phyloP scores from a whole-genome alignment of 2,329 filamentous ascomycete species.

The Geosmithia putterillii region DNA sequence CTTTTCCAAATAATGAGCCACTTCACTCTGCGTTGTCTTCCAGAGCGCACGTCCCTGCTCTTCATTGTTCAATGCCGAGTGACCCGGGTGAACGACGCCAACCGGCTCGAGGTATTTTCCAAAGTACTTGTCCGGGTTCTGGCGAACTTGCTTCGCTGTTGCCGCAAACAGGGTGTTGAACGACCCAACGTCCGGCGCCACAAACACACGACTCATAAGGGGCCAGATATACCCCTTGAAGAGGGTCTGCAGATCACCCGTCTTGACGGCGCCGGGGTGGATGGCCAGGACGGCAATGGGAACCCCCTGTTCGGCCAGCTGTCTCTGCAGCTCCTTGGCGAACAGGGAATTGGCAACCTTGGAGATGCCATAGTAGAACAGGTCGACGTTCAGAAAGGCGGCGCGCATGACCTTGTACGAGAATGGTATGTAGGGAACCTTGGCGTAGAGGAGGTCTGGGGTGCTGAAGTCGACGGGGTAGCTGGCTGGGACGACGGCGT shows the following conservation, averaged over 20 bases:
- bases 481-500: not conserved
- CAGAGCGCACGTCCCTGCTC: slow-evolving; percentile 6
- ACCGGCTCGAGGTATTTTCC: slow-evolving; percentile 9
- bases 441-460: slow-evolving; percentile 3
- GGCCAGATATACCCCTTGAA: slow-evolving; percentile 3
- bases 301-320: slow-evolving; percentile 5
- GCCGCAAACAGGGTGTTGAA: slow-evolving; percentile 8
- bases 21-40: slow-evolving; percentile 6
- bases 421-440: slow-evolving; percentile 6
- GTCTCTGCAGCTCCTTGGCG: slow-evolving; percentile 9
- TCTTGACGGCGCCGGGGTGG: slow-evolving; percentile 8
- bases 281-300: slow-evolving; percentile 8
- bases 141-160: slow-evolving; percentile 6
- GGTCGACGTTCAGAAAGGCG: slow-evolving; percentile 8
- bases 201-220: not conserved
- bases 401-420: slow-evolving; percentile 3
- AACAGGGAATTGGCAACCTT: slow-evolving; percentile 11
- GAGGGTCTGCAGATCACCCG: slow-evolving; percentile 1
- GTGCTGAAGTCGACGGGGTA: slow-evolving; percentile 8
- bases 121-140: slow-evolving; percentile 4
- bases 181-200: slow-evolving; percentile 8
- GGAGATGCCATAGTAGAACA: slow-evolving; percentile 10
- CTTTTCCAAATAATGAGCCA: slow-evolving; percentile 5
- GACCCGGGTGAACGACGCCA: slow-evolving; percentile 4
- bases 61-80: slow-evolving; percentile 5